Percentiles rank a stretch among this genome's conserved stretches.
These are phyloP conservation scores for Heracleum sosnowskyi DNA, from an alignment of 129 eudicot genomes.

Conservation along the genomic window DNA sequence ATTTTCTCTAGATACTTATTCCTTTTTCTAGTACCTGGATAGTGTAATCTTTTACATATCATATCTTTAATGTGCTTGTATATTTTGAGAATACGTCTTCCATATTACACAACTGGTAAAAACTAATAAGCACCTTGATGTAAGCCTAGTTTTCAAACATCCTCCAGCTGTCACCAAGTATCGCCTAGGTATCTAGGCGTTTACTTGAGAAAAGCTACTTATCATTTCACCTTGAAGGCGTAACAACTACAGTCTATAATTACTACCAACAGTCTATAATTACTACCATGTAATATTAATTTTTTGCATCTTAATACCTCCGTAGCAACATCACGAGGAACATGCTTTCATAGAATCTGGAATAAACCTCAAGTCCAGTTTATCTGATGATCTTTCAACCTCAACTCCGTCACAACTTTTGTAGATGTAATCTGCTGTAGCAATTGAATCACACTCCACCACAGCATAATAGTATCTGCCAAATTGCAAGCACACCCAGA, in stretches of 20 bases:
- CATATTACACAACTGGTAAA: neutral
- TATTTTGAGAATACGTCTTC: neutral
- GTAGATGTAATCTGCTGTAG: conserved; percentile 85
- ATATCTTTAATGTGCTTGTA: neutral
- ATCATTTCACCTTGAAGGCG: neutral
- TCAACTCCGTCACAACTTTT: conserved; percentile 85
- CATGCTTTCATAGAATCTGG: conserved; percentile 87
- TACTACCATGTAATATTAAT: neutral
- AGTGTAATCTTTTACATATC: too few relatives aligned
- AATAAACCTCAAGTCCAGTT: conserved; percentile 85
- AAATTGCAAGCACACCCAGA: neutral
- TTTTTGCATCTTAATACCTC: conserved; percentile 37
- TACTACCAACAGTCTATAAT: too few relatives aligned
- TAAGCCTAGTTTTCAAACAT: neutral
- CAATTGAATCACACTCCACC: conserved; percentile 79
- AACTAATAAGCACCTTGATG: neutral
- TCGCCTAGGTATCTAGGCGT: neutral
- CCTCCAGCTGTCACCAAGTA: neutral
- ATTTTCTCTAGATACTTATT: too few relatives aligned
- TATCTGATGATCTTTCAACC: conserved; percentile 84
- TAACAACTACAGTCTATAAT: neutral
- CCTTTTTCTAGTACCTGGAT: too few relatives aligned
- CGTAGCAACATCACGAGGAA: conserved; percentile 86
- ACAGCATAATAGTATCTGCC: conserved; percentile 92
- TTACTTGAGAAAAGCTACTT: neutral